Evolutionary conservation across 139 green algal species (phyloP).

Genomic region (Picochlorum sp.): DNA sequence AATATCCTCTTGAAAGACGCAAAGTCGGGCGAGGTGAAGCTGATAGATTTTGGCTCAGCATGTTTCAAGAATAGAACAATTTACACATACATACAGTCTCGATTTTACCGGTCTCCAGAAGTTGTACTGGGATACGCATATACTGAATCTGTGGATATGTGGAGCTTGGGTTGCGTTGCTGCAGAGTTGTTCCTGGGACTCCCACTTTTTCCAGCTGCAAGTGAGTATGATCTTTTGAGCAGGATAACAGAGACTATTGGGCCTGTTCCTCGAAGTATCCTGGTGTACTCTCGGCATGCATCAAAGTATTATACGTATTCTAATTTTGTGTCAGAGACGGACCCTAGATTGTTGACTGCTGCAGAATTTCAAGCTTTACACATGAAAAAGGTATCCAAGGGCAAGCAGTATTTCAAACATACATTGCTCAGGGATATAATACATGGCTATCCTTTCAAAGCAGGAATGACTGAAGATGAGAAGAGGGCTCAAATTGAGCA

Average conservation of each 20-base stretch:
- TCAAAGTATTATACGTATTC: constrained; percentile 65
- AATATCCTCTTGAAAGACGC: constrained; percentile 83
- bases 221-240: constrained; percentile 83
- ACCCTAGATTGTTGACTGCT: constrained; percentile 37
- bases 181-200: constrained; percentile 43
- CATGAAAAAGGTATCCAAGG: constrained; percentile 31
- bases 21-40: constrained; percentile 69
- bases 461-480: constrained; percentile 40
- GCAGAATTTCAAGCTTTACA: constrained; percentile 60
- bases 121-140: constrained; percentile 77
- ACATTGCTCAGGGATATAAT: constrained; percentile 76
- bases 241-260: constrained; percentile 85
- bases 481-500: constrained; percentile 14
- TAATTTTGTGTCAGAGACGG: constrained; percentile 8
- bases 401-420: constrained; percentile 86
- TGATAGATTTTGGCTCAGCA: constrained; percentile 96
- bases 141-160: constrained; percentile 87
- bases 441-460: constrained; percentile 47
- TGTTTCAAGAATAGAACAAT: constrained; percentile 90
- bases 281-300: constrained; percentile 54
- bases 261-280: constrained; percentile 49
- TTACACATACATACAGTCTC: constrained; percentile 95
- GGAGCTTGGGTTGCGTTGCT: constrained; percentile 86
- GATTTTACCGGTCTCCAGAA: constrained; percentile 92
- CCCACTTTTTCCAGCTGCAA: constrained; percentile 89